Evolutionary conservation across 768 basidiomycete species (phyloP).

Genomic region (Lyophyllum shimeji): DNA sequence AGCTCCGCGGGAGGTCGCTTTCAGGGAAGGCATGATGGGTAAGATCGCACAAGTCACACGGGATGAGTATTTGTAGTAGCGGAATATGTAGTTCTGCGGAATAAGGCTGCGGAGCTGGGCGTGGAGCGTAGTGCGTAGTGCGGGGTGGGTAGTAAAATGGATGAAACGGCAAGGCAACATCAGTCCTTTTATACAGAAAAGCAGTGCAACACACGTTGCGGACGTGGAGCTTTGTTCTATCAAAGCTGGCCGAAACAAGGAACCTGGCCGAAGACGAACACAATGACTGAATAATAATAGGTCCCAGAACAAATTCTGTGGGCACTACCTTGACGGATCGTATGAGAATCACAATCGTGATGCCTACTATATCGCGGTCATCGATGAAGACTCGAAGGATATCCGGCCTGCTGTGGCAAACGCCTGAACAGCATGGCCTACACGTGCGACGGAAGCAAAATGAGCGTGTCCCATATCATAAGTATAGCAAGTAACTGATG

Average conservation of each 20-base stretch:
- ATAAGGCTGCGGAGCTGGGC: conserved; percentile 2
- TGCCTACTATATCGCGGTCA: background rate
- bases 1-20: conserved; percentile 8
- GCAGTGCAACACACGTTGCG: conserved; percentile 20
- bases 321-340: background rate
- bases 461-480: background rate
- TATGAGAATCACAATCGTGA: background rate
- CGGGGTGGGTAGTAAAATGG: conserved; percentile 4
- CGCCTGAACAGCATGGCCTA: background rate
- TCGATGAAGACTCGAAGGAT: background rate
- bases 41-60: background rate
- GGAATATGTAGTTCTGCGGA: conserved; percentile 7
- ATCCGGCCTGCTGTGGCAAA: background rate
- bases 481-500: background rate
- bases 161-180: background rate
- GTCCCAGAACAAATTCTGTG: background rate
- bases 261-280: background rate
- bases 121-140: background rate
- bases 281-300: background rate
- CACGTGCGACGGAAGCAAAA: background rate
- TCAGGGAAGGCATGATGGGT: conserved; percentile 15
- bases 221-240: conserved; percentile 23
- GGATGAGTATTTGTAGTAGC: conserved; percentile 3
- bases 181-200: conserved; percentile 17
- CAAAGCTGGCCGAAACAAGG: conserved; percentile 19